Evolutionary conservation across 2,329 filamentous ascomycete genomes (phyloP), one percentile per base, ranked within the genome.

Genomic region (Botrytis porri): DNA sequence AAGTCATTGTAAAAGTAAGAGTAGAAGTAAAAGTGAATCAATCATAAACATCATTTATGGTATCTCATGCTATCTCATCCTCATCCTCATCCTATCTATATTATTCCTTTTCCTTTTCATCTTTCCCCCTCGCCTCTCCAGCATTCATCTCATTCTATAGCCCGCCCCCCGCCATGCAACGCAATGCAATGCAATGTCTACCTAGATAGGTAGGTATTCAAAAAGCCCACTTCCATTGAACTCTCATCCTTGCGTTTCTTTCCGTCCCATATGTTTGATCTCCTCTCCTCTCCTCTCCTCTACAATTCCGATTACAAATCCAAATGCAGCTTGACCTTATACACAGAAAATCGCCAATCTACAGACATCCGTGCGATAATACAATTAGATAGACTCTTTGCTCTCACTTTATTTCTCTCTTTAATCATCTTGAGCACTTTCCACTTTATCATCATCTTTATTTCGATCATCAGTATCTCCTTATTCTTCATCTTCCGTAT

Each of bases 401-500:
- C 51, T 60, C 57, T 54, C 25, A 1, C 25, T 2, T 39, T 54
- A 25, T 20, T 32, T 41, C 18, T n/a, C 9, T 41, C 22, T 67
- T 37, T 67, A 41, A 67, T 57, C 35, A 67, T 67, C n/a, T 39
- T n/a, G 8, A 18, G 22, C n/a, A 43, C 41, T 20, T 41, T 61
- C 51, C n/a, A 22, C 37, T 41, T 69, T n/a, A 35, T 60, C 51
- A 20, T 60, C 35, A 39, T 37, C 18, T 37, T 37, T 29, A 20
- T 69, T 25, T 41, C 32, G 51, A 57, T 25, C 12, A 41, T 63
- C 41, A 25, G 20, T 29, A 22, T 41, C 37, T 29, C 20, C 37
- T 10, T 66, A n/a, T 35, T 51, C 57, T 39, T 69, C 54, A 66
- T 77, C 76, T 69, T 75, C 75, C 63, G 73, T 73, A 39, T 74